Percentiles rank a stretch among this genome's conserved stretches.
phyloP scores from a whole-genome alignment of 257 asterid species.

The Solanum tarijense region DNA sequence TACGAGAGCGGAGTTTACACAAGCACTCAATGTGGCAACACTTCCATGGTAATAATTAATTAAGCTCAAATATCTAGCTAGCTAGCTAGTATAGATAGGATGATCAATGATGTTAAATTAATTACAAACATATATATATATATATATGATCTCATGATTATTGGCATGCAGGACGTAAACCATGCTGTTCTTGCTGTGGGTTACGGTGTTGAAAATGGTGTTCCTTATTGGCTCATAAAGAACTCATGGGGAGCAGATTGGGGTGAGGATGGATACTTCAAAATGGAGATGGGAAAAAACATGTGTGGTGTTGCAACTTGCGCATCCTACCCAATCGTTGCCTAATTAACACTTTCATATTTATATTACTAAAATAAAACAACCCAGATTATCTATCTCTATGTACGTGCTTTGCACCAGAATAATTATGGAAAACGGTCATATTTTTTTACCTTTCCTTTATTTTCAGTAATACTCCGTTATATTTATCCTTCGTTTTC shows the following conservation, averaged over 20 bases:
- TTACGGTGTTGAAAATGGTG: constrained; percentile 72
- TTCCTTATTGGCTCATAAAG: constrained; percentile 85
- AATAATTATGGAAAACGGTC: too few species aligned
- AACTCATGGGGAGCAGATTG: constrained; percentile 93
- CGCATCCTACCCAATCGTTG: constrained; percentile 60
- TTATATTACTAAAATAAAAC: too few species aligned
- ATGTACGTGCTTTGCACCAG: too few species aligned
- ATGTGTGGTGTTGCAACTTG: constrained; percentile 89
- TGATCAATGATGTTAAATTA: not conserved
- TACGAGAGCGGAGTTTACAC: constrained; percentile 64
- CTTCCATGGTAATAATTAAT: constrained; percentile 46
- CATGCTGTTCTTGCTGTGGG: constrained; percentile 97
- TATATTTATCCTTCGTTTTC: too few species aligned
- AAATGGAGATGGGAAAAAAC: constrained; percentile 94
- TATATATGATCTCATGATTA: not conserved
- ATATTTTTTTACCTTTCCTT: too few species aligned
- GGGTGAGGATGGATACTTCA: constrained; percentile 88
- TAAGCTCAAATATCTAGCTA: too few species aligned
- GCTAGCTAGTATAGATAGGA: too few species aligned
- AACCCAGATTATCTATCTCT: not conserved
- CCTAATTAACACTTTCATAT: not conserved
- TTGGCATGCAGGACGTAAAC: constrained; percentile 63
- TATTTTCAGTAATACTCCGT: too few species aligned
- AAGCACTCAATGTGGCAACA: constrained; percentile 48
- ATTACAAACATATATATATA: not conserved